A percentile compares a stretch with the other conserved stretches of the same genome.
Evolutionary conservation across 2,329 filamentous ascomycete species (phyloP).

Genomic region (Apiospora phragmitis): DNA sequence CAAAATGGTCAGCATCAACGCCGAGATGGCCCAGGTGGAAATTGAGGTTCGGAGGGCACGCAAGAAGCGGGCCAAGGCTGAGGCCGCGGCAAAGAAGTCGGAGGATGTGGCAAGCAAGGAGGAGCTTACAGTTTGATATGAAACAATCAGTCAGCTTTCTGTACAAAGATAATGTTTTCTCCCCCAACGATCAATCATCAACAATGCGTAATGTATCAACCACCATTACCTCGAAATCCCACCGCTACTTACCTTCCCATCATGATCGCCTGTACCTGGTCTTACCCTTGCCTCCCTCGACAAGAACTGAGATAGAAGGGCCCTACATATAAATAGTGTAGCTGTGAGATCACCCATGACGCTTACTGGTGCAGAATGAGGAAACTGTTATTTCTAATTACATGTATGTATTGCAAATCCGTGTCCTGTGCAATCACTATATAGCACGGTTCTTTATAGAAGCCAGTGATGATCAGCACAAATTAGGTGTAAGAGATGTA

Average conservation of each 20-base stretch:
- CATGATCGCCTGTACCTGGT: too few species aligned
- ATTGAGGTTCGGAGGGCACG: constrained; percentile 65
- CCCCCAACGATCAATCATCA: not conserved
- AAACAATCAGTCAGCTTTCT: not conserved
- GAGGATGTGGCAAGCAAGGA: constrained; percentile 13
- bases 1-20: constrained; percentile 55
- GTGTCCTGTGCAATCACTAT: not conserved
- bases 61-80: constrained; percentile 54
- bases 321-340: not conserved
- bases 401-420: not conserved
- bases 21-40: constrained; percentile 65
- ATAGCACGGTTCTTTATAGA: not conserved
- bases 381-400: not conserved
- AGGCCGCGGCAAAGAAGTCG: constrained; percentile 34
- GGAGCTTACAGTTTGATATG: not conserved
- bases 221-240: not conserved
- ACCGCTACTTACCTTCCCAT: not conserved
- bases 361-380: not conserved
- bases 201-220: not conserved
- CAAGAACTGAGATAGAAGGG: not conserved
- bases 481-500: not conserved
- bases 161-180: not conserved
- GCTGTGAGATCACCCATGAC: not conserved
- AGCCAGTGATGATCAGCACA: not conserved
- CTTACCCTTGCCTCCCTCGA: not conserved